Evolutionary conservation across 2,329 filamentous ascomycete genomes (phyloP).

Genomic region (Phialemonium atrogriseum): DNA sequence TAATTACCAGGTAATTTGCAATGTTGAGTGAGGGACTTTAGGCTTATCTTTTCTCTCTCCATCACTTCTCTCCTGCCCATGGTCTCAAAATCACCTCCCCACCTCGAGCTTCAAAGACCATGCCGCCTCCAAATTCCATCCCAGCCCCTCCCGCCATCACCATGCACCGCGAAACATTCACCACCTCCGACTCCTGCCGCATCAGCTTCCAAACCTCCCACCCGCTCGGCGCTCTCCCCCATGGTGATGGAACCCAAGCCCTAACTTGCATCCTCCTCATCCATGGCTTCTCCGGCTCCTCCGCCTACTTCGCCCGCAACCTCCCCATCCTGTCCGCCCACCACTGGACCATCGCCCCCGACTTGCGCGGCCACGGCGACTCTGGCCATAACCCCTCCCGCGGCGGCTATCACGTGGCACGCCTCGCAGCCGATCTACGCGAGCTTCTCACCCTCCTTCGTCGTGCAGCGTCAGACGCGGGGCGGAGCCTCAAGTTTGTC

Average conservation of each 20-base stretch:
- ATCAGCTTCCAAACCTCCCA: slow-evolving; percentile 27
- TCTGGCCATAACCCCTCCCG: slow-evolving; percentile 15
- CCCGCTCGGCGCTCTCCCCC: slow-evolving; percentile 10
- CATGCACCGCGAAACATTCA: slow-evolving; percentile 9
- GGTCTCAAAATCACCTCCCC: too few species aligned
- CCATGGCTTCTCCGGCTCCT: slow-evolving; percentile 32
- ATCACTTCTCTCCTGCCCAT: too few species aligned
- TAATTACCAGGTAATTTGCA: too few species aligned
- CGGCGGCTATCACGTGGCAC: slow-evolving; percentile 31
- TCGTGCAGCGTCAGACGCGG: slow-evolving; percentile 1
- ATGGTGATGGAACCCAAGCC: slow-evolving; percentile 7
- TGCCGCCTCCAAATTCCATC: too few species aligned
- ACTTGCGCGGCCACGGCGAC: slow-evolving; percentile 29
- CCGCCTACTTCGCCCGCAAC: slow-evolving; percentile 29
- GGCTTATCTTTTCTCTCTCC: too few species aligned
- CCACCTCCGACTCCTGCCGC: slow-evolving; percentile 24
- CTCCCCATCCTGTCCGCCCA: slow-evolving; percentile 14
- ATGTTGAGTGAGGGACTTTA: too few species aligned
- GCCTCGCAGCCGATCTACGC: slow-evolving; percentile 27
- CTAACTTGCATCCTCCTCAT: slow-evolving; percentile 24
- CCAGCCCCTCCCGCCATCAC: too few species aligned
- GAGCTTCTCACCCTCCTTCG: slow-evolving; percentile 21
- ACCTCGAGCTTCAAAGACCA: too few species aligned
- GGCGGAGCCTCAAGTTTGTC: slow-evolving; percentile 14
- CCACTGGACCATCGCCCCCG: slow-evolving; percentile 28